phyloP scores from a whole-genome alignment of 1,139 yeast genomes.

The Candida freyschussii region DNA sequence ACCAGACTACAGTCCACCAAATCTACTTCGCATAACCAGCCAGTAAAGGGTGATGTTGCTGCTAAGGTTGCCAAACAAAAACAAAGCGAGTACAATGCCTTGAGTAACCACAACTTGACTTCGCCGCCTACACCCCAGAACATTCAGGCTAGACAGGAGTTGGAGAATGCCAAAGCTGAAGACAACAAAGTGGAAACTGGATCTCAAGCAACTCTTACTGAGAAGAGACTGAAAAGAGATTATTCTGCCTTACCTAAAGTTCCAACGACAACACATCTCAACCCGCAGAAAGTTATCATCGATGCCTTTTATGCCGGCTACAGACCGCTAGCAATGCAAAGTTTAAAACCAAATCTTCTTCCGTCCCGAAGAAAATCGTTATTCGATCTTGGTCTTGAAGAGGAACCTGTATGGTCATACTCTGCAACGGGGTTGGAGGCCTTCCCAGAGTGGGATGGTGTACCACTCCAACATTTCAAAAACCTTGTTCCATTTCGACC shows the following conservation, averaged over 20 bases:
- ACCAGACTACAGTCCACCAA: conserved; percentile 15
- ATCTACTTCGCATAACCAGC: conserved; percentile 10
- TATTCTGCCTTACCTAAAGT: conserved; percentile 24
- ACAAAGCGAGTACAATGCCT: conserved; percentile 14
- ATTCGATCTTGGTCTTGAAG: conserved; percentile 14
- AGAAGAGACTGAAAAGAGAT: conserved; percentile 16
- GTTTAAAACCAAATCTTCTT: conserved; percentile 9
- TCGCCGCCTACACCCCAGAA: background rate
- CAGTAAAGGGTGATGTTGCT: conserved; percentile 16
- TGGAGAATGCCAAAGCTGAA: conserved; percentile 1
- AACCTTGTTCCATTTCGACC: conserved; percentile 17
- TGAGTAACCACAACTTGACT: conserved; percentile 22
- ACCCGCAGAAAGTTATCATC: conserved; percentile 16
- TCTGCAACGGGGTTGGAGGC: conserved; percentile 20
- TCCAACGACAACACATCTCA: conserved; percentile 18
- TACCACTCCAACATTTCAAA: conserved; percentile 9
- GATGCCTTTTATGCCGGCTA: conserved; percentile 22
- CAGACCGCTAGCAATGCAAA: conserved; percentile 20
- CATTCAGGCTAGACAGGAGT: conserved; percentile 1
- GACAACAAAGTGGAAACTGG: background rate
- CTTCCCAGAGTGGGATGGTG: conserved; percentile 23
- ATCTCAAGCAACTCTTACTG: background rate
- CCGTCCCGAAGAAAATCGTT: conserved; percentile 10
- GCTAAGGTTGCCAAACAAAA: conserved; percentile 15
- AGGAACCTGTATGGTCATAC: conserved; percentile 16